phyloP scores from a whole-genome alignment of 257 asterid species.

The Nicotiana noctiflora region DNA sequence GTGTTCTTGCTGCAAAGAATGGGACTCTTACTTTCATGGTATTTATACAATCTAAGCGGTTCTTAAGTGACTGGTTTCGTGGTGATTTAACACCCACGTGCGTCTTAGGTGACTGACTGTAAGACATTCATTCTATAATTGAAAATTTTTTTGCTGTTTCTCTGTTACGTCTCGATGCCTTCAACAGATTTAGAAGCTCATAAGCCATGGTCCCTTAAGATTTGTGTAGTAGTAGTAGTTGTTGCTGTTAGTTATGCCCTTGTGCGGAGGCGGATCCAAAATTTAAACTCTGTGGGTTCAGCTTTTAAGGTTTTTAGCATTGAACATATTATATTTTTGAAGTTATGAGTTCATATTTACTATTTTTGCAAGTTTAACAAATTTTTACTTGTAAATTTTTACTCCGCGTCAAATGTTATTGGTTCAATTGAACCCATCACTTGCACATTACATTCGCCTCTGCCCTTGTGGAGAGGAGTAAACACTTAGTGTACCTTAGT shows the following conservation, averaged over 20 bases:
- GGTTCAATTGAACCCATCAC: no score
- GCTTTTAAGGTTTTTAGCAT: no score
- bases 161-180: neutral
- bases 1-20: conserved; percentile 76
- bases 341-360: no score
- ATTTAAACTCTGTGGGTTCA: no score
- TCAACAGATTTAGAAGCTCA: neutral
- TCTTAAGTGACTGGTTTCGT: neutral
- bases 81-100: neutral
- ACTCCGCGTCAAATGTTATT: no score
- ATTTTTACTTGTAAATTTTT: no score
- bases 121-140: neutral
- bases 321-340: no score
- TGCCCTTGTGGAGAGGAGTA: neutral
- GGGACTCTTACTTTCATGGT: conserved; percentile 99
- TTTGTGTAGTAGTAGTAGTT: neutral
- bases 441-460: no score
- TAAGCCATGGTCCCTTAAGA: neutral
- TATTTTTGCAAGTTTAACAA: no score
- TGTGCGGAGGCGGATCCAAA: neutral
- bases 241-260: neutral
- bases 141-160: neutral
- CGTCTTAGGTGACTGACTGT: neutral
- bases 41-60: conserved; percentile 6
- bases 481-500: neutral